Evolutionary conservation across 306 rosid genomes (phyloP), one percentile per base, ranked within the genome.

Genomic region (Vigna trinervia): DNA sequence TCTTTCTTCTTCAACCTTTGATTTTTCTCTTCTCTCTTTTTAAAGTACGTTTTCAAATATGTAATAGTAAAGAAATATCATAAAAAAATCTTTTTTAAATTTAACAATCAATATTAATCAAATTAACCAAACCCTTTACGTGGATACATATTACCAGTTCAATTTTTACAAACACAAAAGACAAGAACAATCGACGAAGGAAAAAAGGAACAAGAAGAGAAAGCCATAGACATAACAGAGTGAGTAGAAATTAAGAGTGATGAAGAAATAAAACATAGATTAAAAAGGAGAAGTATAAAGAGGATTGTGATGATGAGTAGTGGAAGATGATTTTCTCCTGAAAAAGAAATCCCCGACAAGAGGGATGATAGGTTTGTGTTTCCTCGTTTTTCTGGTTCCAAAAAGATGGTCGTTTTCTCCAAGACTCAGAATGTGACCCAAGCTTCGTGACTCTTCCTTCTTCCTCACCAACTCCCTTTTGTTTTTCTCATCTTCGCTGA

Each of bases 311-410:
- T 78, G 79, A 72, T 43, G 14, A 13, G 79, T 30, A 4, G 80
- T 9, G 13, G 90, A 56, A 60, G 88, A 79, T 14, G 65, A 17
- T 48, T 88, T 92, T 75, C 79, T 87, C 88, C 71, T 79, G 22
- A 80, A 87, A 67, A 90, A 82, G 0, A 90, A 66, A 77, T 92
- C 92, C 28, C 82, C 86, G 1, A 94, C 87, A 12, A 94, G 88
- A 34, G 98, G 98, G 23, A 94, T 87, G 6, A 94, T 92, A 6
- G 98, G 98, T 85, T 94, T 94, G 2, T 67, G 54, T 69, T 86
- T 87, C 45, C 13, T 72, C 34, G 17, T 38, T 19, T 69, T 82
- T 19, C 69, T 79, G 68, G 76, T 81, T 22, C 83, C 82, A 56
- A 84, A 70, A 67, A 69, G 28, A 48, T 75, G 76, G 8, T 82